Base-by-base conservation (phyloP, 345 rosid genomes). In the Brassica cretica region DNA sequence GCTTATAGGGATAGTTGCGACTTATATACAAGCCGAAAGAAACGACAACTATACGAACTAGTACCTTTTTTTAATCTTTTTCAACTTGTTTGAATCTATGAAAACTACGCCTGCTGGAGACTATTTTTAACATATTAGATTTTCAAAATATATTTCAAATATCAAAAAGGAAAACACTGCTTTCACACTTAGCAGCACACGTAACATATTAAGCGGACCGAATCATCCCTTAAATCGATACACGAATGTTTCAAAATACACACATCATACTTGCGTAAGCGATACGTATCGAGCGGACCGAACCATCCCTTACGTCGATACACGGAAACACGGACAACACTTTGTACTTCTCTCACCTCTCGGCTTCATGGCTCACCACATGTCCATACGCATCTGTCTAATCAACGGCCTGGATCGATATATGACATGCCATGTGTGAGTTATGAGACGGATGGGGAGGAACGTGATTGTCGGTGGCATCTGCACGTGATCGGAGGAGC, bases 401-500 rank as follows among this genome's bases (percentile, higher is more conserved):
- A 66, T 78, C 39, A 2, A 78, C 81, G 77, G 73, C 9, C 41
- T n/a, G 46, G 68, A 78, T 72, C 46, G 76, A 72, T 59, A 72
- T 59, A 41, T 59, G 64, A 78, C 63, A 41, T 58, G 32, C 66
- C 77, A 72, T 19, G 30, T 46, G 37, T 21, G 14, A 4, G 2
- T 37, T 39, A 71, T 25, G 46, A 53, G 27, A 76, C 39, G 80
- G 80, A 76, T 62, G 21, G 61, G 11, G 27, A 71, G 19, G 76
- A 65, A 72, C 81, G 76, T 72, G 81, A 66, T 66, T 67, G 77
- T 30, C 73, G 77, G 81, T 78, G 77, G 62, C 55, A 78, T 78
- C 37, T 66, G 81, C 81, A 78, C 81, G 77, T 78, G 81, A 78
- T 78, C 81, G 12, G 21, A 66, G 67, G 8, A 65, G 72, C 76